Base-by-base conservation (phyloP, 331 rosid species). In the Stylosanthes scabra region DNA sequence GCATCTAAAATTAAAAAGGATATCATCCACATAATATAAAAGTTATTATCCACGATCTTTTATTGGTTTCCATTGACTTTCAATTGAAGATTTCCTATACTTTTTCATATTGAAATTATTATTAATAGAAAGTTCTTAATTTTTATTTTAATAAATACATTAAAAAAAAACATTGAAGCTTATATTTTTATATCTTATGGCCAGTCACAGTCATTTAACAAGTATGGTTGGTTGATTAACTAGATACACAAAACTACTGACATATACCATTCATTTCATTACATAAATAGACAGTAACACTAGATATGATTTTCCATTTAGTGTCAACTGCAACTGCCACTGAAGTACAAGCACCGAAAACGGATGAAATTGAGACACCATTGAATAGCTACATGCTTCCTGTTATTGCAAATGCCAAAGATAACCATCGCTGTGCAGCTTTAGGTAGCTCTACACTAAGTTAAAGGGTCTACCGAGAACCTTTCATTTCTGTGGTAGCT, bases 401-500 rank as follows among this genome's bases (percentile, higher is more conserved):
- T 46, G 51, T 70, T 76, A 63, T 73, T 54, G 70, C 57, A 72
- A 41, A 52, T 59, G 72, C 2, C 31, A 39, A 34, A 54, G n/a
- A 47, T 45, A 46, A 20, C 14, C 13, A 42, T 29, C 40, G 72
- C 20, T 6, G 3, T 37, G 8, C 49, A 9, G 60, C 75, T 61
- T 52, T 34, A 29, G 41, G 66, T 31, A 59, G 81, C 63, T 44
- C 55, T 29, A 61, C 72, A 10, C 7, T 27, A 29, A 31, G 70
- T 46, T 2, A 60, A n/a, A 34, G 80, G 28, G 9, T 28, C 87
- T 81, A 85, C 27, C 63, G 73, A 13, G 86, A 71, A 47, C 80
- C 49, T 69, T 69, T 77, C 52, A 51, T 65, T 58, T 86, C 79
- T 54, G 77, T 59, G 70, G 59, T 63, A 59, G 72, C 67, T 70